These are phyloP conservation scores for Lithocarpus polystachyus DNA, from an alignment of 306 rosid genomes.

Conservation along the genomic window DNA sequence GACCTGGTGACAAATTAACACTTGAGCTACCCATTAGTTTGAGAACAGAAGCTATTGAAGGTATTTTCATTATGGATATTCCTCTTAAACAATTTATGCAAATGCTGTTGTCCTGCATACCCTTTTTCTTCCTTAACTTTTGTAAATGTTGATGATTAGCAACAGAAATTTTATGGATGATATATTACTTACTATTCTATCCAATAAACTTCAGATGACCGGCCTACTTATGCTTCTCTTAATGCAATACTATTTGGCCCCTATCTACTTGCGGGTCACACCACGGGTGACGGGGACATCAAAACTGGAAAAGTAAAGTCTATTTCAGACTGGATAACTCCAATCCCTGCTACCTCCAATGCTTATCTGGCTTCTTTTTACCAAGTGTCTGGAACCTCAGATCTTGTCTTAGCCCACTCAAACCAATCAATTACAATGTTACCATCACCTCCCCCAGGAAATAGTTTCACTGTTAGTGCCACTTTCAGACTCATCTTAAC, in stretches of 20 bases:
- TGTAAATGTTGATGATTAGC: too few species aligned
- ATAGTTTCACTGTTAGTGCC: slow-evolving; percentile 39
- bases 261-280: slow-evolving; percentile 67
- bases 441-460: slow-evolving; percentile 42
- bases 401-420: slow-evolving; percentile 43
- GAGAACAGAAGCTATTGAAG: slow-evolving; percentile 70
- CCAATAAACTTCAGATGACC: slow-evolving; percentile 63
- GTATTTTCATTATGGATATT: slow-evolving; percentile 29
- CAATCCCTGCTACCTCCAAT: slow-evolving; percentile 48
- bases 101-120: not conserved
- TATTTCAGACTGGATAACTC: slow-evolving; percentile 55
- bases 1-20: slow-evolving; percentile 50
- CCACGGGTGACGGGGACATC: slow-evolving; percentile 49
- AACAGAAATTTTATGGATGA: not conserved
- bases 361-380: slow-evolving; percentile 46
- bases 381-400: slow-evolving; percentile 35
- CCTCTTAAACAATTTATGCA: not conserved
- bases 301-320: slow-evolving; percentile 26
- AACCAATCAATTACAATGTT: slow-evolving; percentile 53
- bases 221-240: slow-evolving; percentile 54
- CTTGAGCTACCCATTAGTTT: slow-evolving; percentile 64
- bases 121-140: too few species aligned
- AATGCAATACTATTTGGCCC: slow-evolving; percentile 83
- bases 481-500: slow-evolving; percentile 64
- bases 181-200: slow-evolving; percentile 21